These are phyloP conservation scores for Corynascus novoguineensis DNA, from an alignment of 495 filamentous ascomycete genomes.

Conservation along the genomic window DNA sequence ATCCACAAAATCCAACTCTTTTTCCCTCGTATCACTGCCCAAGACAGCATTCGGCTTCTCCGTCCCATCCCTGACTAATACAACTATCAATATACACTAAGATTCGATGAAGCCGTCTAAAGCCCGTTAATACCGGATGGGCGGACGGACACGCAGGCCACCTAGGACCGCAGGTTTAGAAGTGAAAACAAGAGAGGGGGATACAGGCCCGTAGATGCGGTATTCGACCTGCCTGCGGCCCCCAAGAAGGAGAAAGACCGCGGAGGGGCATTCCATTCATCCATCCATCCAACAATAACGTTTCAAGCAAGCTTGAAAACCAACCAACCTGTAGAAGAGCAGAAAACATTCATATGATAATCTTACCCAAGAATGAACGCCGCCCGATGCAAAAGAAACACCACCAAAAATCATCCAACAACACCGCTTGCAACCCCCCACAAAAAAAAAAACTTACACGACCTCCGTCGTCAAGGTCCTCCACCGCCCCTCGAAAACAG, in stretches of 20 bases:
- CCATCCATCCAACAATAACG: not conserved
- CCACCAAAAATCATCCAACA: not conserved
- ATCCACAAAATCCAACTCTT: too few relatives aligned
- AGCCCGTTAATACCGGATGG: not conserved
- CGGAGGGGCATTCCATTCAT: not conserved
- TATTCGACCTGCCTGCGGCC: not conserved
- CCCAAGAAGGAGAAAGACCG: not conserved
- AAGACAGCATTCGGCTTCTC: too few relatives aligned
- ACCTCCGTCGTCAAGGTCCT: constrained; percentile 11
- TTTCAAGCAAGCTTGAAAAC: too few relatives aligned
- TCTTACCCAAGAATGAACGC: too few relatives aligned
- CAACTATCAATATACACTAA: not conserved
- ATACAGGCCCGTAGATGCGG: not conserved
- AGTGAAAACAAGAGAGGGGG: not conserved
- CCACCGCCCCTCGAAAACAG: constrained; percentile 44
- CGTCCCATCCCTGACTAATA: not conserved
- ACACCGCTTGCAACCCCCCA: not conserved
- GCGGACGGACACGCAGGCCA: not conserved
- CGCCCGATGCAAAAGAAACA: not conserved
- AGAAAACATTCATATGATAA: too few relatives aligned
- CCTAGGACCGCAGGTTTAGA: not conserved
- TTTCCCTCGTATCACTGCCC: too few relatives aligned
- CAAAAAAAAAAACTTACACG: not conserved
- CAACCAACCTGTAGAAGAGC: too few relatives aligned
- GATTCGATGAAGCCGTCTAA: not conserved